These are phyloP conservation scores for Colletotrichum coccodes DNA, from an alignment of 2,329 filamentous ascomycete species.

Conservation along the genomic window DNA sequence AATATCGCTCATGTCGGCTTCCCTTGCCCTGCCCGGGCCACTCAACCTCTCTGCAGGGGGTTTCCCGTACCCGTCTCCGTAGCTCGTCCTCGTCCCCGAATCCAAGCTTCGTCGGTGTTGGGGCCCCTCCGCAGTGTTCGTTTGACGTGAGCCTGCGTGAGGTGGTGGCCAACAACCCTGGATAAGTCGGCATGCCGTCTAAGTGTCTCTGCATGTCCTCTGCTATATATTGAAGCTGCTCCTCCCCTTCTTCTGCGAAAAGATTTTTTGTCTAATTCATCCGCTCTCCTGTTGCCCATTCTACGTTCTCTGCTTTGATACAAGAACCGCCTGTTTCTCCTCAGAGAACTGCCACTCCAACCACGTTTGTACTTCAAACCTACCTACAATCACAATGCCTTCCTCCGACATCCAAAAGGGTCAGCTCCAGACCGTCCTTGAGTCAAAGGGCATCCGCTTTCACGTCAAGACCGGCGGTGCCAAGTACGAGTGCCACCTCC, in stretches of 20 bases:
- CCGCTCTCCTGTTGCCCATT: neutral
- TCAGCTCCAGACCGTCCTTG: slow-evolving; percentile 17
- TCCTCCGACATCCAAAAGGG: slow-evolving; percentile 14
- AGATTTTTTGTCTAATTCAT: neutral
- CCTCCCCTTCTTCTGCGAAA: neutral
- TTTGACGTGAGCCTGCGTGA: neutral
- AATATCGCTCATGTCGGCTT: slow-evolving; percentile 23
- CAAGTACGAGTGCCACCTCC: slow-evolving; percentile 52
- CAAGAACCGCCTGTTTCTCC: neutral
- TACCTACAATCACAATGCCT: slow-evolving; percentile 13
- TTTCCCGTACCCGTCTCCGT: neutral
- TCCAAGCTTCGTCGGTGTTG: neutral
- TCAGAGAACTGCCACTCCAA: neutral
- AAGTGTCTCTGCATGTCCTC: neutral
- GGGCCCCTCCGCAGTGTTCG: neutral
- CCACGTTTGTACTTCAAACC: neutral
- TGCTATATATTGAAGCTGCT: slow-evolving; percentile 13
- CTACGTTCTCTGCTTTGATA: neutral
- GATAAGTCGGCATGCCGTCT: slow-evolving; percentile 16
- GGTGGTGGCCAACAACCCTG: slow-evolving; percentile 1
- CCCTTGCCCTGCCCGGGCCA: neutral
- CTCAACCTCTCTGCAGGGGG: slow-evolving; percentile 1
- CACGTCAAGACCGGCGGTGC: slow-evolving; percentile 53
- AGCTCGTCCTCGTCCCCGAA: neutral
- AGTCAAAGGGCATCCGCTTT: slow-evolving; percentile 52